Conservation (phyloP, 2,329 filamentous ascomycete species). For the Eurotiales sp. region DNA sequence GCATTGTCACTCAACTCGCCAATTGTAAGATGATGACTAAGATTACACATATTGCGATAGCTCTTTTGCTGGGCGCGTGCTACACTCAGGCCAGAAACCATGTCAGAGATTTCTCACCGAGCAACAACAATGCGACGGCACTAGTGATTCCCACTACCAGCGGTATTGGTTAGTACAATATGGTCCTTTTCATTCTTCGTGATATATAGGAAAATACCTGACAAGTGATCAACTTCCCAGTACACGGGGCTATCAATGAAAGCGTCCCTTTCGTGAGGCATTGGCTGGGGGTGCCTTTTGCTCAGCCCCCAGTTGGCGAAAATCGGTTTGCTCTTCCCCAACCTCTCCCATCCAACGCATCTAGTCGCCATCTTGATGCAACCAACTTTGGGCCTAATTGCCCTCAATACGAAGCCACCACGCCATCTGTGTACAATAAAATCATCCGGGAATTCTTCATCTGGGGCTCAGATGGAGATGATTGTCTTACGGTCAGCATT, state of each 20-base stretch:
- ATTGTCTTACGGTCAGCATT: slow-evolving; percentile 61
- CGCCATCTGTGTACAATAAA: not conserved
- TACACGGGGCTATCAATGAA: not conserved
- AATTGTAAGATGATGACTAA: too few relatives aligned
- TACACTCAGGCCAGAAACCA: too few relatives aligned
- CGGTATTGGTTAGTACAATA: too few relatives aligned
- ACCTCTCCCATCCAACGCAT: not conserved
- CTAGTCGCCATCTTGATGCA: not conserved
- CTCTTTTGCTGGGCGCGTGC: too few relatives aligned
- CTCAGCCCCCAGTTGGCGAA: not conserved
- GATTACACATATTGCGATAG: too few relatives aligned
- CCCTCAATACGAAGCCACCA: not conserved
- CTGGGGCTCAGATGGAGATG: slow-evolving; percentile 44
- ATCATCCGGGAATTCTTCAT: not conserved
- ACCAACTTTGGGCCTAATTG: not conserved
- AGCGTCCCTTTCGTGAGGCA: not conserved
- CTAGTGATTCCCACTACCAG: too few relatives aligned
- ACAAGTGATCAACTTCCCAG: too few relatives aligned
- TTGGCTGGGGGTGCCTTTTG: not conserved
- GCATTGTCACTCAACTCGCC: too few relatives aligned
- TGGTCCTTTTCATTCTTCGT: too few relatives aligned
- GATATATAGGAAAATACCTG: too few relatives aligned
- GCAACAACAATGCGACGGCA: too few relatives aligned
- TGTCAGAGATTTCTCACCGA: too few relatives aligned
- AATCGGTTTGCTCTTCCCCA: not conserved